phyloP scores from a whole-genome alignment of 768 basidiomycete genomes.

The Boletellus ananas region DNA sequence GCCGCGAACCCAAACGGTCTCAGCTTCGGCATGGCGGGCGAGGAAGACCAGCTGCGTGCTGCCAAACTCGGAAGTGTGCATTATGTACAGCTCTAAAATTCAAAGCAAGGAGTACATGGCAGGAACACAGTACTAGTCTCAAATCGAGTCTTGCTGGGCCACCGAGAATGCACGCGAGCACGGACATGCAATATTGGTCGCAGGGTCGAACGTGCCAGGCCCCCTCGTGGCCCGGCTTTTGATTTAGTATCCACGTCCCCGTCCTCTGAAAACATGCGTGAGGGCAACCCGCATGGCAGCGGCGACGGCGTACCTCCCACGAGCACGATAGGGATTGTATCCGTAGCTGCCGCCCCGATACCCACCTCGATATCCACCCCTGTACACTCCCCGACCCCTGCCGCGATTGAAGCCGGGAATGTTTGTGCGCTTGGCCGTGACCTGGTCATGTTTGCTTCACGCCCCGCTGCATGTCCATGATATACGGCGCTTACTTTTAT shows the following conservation, averaged over 20 bases:
- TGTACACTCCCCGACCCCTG: conserved; percentile 65
- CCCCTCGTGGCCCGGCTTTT: conserved; percentile 23
- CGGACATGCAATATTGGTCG: conserved; percentile 4
- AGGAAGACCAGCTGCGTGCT: neutral
- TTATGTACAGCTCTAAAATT: conserved; percentile 31
- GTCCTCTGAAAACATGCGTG: conserved; percentile 43
- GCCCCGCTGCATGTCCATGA: neutral
- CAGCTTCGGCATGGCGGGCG: conserved; percentile 7
- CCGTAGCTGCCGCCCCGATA: conserved; percentile 51
- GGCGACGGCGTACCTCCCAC: conserved; percentile 61
- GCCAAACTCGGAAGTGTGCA: conserved; percentile 21
- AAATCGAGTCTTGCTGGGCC: conserved; percentile 13
- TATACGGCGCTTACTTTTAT: conserved; percentile 64
- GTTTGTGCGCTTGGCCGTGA: conserved; percentile 94
- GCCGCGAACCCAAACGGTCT: conserved; percentile 1
- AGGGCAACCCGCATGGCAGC: conserved; percentile 11
- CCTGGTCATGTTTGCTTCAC: conserved; percentile 44
- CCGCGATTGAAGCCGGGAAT: conserved; percentile 88
- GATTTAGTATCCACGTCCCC: conserved; percentile 65
- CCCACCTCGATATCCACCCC: conserved; percentile 62
- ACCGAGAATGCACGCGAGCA: conserved; percentile 8
- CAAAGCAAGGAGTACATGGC: conserved; percentile 28
- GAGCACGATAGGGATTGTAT: conserved; percentile 54
- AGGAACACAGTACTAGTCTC: conserved; percentile 11
- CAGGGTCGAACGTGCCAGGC: conserved; percentile 9